Evolutionary conservation across 2,329 filamentous ascomycete genomes (phyloP).

Genomic region (Leptographium flavum): DNA sequence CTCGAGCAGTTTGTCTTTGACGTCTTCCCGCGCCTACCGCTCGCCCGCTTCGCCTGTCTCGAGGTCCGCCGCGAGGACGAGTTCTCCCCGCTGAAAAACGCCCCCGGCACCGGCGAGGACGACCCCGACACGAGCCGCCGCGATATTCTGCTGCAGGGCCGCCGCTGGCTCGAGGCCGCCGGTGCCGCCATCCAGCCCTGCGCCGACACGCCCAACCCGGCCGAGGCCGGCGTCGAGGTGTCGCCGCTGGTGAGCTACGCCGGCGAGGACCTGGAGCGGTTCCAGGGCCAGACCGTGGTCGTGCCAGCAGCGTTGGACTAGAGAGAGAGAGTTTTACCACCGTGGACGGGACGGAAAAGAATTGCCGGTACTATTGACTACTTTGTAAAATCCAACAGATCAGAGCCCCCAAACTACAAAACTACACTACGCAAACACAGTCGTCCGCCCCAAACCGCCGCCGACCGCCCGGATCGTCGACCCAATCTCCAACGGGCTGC

Average conservation of each 20-base stretch:
- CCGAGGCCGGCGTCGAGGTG: conserved; percentile 67
- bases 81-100: conserved; percentile 95
- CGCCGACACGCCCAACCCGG: conserved; percentile 28
- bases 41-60: conserved; percentile 86
- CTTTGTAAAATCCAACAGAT: too few relatives aligned
- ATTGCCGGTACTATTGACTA: too few relatives aligned
- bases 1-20: conserved; percentile 99
- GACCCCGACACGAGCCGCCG: conserved; percentile 84
- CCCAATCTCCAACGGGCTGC: conserved; percentile 46
- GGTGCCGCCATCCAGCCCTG: conserved; percentile 52
- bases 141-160: conserved; percentile 82
- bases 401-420: too few relatives aligned
- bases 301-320: conserved; percentile 36
- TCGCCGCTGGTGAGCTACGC: conserved; percentile 86
- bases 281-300: conserved; percentile 37
- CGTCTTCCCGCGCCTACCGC: conserved; percentile 77
- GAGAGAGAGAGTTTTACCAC: not conserved
- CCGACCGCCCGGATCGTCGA: conserved; percentile 39
- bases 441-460: conserved; percentile 23
- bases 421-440: conserved; percentile 18
- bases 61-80: conserved; percentile 96
- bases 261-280: conserved; percentile 46
- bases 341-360: not conserved
- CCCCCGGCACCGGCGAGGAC: conserved; percentile 70
- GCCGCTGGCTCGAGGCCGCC: conserved; percentile 68